Evolutionary conservation across 345 rosid species (phyloP), one percentile per base, ranked within the genome.

Genomic region (Dipteronia sinensis): DNA sequence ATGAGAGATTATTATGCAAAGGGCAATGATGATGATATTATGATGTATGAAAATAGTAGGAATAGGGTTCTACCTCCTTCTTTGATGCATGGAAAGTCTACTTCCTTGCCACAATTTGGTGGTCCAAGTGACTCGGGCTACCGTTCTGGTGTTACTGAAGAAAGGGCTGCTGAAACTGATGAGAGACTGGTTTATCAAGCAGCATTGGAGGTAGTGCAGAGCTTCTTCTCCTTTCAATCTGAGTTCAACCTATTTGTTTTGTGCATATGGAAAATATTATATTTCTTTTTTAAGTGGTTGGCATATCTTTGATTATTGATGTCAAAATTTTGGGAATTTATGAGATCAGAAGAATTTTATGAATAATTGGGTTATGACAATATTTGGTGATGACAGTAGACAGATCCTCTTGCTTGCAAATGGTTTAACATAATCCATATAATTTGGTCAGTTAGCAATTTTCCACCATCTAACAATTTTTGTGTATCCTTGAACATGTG

Each of bases 151-250:
- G 47, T 80, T 11, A 89, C 79, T 65, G 95, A 92, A 66, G 98
- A 94, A 47, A 84, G 89, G 76, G 80, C 34, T 76, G 47, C 84
- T 13, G 91, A 78, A 77, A 77, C 49, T 79, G 98, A 92, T 44
- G 99, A 96, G 80, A 87, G 94, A 81, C 82, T 94, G 79, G 81
- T 96, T 79, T 96, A 91, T 87, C 97, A 91, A 83, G 99, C 97
- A 16, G 98, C 97, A 77, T 75, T 96, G 77, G 91, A 91, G 98
- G 99, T 91, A 85, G 23, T 67, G 69, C 7, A 29, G 10, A 65
- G 20, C 2, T 1, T 62, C 47, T 40, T 7, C 2, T 22, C 15
- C 9, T n/a, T 62, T 46, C 17, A 42, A n/a, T 44, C 40, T 73
- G 53, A 72, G 34, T 58, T 22, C 20, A 34, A 22, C n/a, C 51